These are phyloP conservation scores for Termitomyces sp. DNA, from an alignment of 768 basidiomycete species.

Conservation along the genomic window DNA sequence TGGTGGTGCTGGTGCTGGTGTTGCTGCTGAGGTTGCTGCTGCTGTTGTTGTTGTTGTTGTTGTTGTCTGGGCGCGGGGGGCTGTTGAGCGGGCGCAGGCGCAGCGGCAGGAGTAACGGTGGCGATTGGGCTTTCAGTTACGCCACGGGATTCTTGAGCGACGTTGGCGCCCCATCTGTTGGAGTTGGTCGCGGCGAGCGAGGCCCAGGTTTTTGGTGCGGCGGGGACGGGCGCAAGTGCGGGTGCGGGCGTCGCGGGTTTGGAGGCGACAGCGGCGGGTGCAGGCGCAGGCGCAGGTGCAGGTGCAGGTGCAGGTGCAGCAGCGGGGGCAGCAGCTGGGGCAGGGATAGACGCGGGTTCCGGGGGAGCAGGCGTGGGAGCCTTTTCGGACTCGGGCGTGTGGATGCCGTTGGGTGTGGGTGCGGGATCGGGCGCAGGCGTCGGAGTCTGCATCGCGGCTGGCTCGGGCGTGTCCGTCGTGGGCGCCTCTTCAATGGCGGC, in stretches of 20 bases:
- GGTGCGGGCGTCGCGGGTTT: conserved; percentile 23
- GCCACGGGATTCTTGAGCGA: conserved; percentile 74
- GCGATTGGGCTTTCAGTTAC: conserved; percentile 52
- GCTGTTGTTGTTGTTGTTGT: neutral
- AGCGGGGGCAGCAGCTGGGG: conserved; percentile 23
- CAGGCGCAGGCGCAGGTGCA: conserved; percentile 21
- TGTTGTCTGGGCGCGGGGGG: conserved; percentile 18
- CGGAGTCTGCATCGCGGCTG: conserved; percentile 21
- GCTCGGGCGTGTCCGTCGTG: conserved; percentile 34
- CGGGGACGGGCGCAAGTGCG: conserved; percentile 25
- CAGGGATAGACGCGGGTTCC: conserved; percentile 12
- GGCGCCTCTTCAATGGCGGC: conserved; percentile 33
- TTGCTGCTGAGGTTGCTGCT: neutral
- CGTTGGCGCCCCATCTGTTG: conserved; percentile 81
- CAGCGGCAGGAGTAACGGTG: conserved; percentile 20
- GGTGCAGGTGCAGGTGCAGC: conserved; percentile 20
- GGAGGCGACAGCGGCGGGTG: conserved; percentile 19
- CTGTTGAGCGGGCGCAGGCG: conserved; percentile 19
- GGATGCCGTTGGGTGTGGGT: conserved; percentile 26
- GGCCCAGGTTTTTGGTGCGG: conserved; percentile 84
- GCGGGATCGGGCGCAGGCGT: conserved; percentile 30
- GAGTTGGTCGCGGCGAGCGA: conserved; percentile 80
- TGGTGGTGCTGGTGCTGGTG: conserved; percentile 26
- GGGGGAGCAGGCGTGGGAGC: conserved; percentile 7
- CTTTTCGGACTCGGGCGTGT: conserved; percentile 36